These are phyloP conservation scores for Gamarada debralockiae DNA, from an alignment of 495 filamentous ascomycete genomes.

Conservation along the genomic window DNA sequence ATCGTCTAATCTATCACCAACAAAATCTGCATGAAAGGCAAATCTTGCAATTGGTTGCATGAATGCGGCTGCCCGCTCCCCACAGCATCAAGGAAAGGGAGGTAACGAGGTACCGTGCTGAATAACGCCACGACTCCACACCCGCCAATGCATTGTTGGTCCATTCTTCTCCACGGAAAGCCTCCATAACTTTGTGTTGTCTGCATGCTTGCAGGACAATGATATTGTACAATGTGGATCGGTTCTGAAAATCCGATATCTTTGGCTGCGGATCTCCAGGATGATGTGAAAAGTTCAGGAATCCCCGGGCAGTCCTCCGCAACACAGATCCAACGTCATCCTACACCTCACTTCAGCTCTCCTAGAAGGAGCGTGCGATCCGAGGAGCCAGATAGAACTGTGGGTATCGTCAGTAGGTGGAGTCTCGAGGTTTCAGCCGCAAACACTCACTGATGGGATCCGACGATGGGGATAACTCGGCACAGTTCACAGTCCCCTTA, in stretches of 20 bases:
- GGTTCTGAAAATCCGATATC: no score
- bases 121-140: conserved; percentile 9
- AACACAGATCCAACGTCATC: no score
- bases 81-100: conserved; percentile 2
- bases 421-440: conserved; percentile 11
- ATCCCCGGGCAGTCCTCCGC: not conserved
- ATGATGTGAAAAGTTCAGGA: not conserved
- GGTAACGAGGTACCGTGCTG: not conserved
- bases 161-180: not conserved
- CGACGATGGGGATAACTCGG: conserved; percentile 75
- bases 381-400: conserved; percentile 83
- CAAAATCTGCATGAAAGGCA: not conserved
- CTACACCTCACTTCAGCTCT: conserved; percentile 52
- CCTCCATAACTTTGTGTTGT: conserved; percentile 1
- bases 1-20: conserved; percentile 7
- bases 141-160: not conserved
- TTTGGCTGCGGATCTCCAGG: no score
- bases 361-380: conserved; percentile 77
- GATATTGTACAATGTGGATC: not conserved
- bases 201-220: not conserved
- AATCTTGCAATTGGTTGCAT: conserved; percentile 1
- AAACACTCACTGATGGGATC: conserved; percentile 82
- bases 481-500: conserved; percentile 93
- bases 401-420: conserved; percentile 25
- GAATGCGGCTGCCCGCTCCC: not conserved